Evolutionary conservation across 768 basidiomycete species (phyloP).

Genomic region (Psilocybe tampanensis): DNA sequence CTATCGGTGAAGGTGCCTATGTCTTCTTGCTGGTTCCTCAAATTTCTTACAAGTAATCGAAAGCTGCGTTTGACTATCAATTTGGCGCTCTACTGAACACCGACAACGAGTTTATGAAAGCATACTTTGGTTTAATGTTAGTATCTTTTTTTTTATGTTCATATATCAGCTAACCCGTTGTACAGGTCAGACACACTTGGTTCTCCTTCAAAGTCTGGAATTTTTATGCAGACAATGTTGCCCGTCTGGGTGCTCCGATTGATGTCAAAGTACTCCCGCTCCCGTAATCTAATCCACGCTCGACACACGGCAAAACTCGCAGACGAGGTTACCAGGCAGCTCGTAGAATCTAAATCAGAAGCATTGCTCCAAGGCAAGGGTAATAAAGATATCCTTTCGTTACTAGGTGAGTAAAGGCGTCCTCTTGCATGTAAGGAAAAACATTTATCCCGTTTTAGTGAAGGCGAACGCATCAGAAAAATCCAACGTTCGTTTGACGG

Average conservation of each 20-base stretch:
- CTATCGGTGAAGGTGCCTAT: conserved; percentile 48
- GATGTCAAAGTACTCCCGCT: conserved; percentile 48
- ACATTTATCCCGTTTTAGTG: conserved; percentile 34
- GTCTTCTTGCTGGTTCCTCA: neutral
- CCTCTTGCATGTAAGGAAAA: neutral
- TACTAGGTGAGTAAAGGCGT: conserved; percentile 45
- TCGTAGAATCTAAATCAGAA: conserved; percentile 50
- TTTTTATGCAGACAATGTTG: conserved; percentile 52
- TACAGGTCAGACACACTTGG: conserved; percentile 51
- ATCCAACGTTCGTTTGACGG: conserved; percentile 41
- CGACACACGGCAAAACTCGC: conserved; percentile 46
- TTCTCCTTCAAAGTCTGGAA: conserved; percentile 44
- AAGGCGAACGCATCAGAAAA: conserved; percentile 57
- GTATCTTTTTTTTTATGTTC: conserved; percentile 6
- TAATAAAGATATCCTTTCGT: conserved; percentile 55
- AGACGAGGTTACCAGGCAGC: conserved; percentile 44
- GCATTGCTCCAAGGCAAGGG: conserved; percentile 50
- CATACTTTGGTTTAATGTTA: conserved; percentile 55
- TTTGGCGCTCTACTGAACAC: conserved; percentile 53
- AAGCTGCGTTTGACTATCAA: conserved; percentile 58
- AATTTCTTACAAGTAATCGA: conserved; percentile 22
- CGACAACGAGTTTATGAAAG: conserved; percentile 55
- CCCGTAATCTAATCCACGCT: conserved; percentile 47
- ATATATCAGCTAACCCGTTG: neutral
- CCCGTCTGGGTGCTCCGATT: conserved; percentile 47